These are phyloP conservation scores for Stereum hirsutum DNA, from an alignment of 1,284 basidiomycete species.

Conservation along the genomic window DNA sequence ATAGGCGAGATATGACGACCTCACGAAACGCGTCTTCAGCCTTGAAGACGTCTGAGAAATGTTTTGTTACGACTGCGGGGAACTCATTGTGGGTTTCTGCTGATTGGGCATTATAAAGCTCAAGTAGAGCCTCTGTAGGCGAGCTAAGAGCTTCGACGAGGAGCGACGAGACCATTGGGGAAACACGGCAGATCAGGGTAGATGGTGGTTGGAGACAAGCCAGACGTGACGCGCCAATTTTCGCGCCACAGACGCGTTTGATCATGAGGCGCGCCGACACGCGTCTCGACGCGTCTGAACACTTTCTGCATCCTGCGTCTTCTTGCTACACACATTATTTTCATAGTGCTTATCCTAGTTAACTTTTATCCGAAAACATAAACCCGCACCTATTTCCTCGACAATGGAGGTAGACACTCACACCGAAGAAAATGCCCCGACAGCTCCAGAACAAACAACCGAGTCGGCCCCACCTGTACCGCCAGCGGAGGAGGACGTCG, in stretches of 20 bases:
- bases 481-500: neutral
- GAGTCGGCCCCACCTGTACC: neutral
- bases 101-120: conserved; percentile 28
- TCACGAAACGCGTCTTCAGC: conserved; percentile 32
- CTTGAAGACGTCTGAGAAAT: conserved; percentile 41
- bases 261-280: neutral
- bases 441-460: too few species aligned
- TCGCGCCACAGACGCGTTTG: conserved; percentile 11
- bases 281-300: neutral
- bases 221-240: conserved; percentile 7
- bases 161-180: conserved; percentile 40
- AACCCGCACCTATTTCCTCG: neutral
- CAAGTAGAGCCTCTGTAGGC: conserved; percentile 36
- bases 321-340: too few species aligned
- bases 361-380: neutral
- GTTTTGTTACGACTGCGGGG: conserved; percentile 33
- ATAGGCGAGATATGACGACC: conserved; percentile 19
- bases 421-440: too few species aligned
- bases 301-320: too few species aligned
- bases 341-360: too few species aligned
- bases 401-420: too few species aligned
- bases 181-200: neutral
- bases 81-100: conserved; percentile 24
- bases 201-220: neutral
- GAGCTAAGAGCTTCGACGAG: conserved; percentile 39